phyloP scores from a whole-genome alignment of 1,139 yeast genomes.

The Hyphopichia buzzinii region DNA sequence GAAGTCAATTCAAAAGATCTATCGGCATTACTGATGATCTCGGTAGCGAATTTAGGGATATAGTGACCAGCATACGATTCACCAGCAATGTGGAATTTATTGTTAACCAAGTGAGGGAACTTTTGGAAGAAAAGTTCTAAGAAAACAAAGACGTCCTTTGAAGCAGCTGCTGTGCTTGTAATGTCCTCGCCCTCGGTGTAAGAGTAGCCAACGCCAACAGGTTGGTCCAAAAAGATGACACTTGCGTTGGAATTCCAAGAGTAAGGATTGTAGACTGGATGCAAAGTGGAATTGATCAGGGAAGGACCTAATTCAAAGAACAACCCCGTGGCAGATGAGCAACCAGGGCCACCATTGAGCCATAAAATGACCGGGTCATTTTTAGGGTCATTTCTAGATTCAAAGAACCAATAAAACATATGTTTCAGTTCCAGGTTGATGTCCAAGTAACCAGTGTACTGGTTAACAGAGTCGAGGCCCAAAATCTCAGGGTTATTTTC shows the following conservation, averaged over 20 bases:
- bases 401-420: conserved; percentile 86
- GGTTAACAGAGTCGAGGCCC: conserved; percentile 57
- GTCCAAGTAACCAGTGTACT: conserved; percentile 66
- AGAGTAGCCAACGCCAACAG: conserved; percentile 87
- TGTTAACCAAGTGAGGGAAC: conserved; percentile 59
- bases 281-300: conserved; percentile 60
- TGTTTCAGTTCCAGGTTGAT: conserved; percentile 59
- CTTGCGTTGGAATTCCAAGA: conserved; percentile 91
- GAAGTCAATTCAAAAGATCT: conserved; percentile 67
- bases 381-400: conserved; percentile 83
- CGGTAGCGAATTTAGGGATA: conserved; percentile 75
- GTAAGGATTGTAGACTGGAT: conserved; percentile 73
- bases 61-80: conserved; percentile 90
- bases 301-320: conserved; percentile 91
- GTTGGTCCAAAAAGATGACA: conserved; percentile 91
- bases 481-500: conserved; percentile 40
- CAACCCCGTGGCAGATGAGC: conserved; percentile 87
- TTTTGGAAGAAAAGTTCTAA: conserved; percentile 74
- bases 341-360: conserved; percentile 93
- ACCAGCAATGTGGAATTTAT: conserved; percentile 79
- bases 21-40: conserved; percentile 64
- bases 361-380: conserved; percentile 84
- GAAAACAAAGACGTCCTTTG: conserved; percentile 75
- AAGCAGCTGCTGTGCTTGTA: conserved; percentile 66
- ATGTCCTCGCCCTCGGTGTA: conserved; percentile 58